These are phyloP conservation scores for Metarhizium humberi DNA, from an alignment of 2,329 filamentous ascomycete genomes.

Conservation along the genomic window DNA sequence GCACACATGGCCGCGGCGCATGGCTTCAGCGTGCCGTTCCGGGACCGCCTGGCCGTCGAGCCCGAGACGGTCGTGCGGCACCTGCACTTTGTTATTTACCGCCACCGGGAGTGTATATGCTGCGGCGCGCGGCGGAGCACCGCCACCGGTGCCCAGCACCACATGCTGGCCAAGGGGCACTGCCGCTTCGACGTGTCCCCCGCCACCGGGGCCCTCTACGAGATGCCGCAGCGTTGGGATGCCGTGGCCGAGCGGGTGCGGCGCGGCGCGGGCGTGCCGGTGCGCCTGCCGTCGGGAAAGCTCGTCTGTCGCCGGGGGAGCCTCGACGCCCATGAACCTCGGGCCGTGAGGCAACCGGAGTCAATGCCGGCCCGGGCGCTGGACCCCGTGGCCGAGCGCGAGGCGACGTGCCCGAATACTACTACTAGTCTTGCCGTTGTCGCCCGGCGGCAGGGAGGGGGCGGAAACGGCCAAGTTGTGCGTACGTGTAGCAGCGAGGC, in stretches of 20 bases:
- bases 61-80: conserved; percentile 36
- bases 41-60: conserved; percentile 31
- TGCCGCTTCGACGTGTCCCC: conserved; percentile 32
- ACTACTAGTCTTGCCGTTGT: conserved; percentile 1
- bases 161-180: conserved; percentile 41
- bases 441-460: neutral
- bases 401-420: neutral
- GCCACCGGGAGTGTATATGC: conserved; percentile 40
- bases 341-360: conserved; percentile 1
- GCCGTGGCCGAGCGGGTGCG: neutral
- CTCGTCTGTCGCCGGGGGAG: conserved; percentile 18
- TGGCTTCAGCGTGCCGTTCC: conserved; percentile 33
- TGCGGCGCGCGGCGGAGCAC: conserved; percentile 35
- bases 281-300: conserved; percentile 25
- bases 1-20: conserved; percentile 41
- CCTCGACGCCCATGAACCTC: conserved; percentile 5
- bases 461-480: conserved; percentile 5
- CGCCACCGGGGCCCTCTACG: conserved; percentile 33
- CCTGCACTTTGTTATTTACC: conserved; percentile 36
- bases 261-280: neutral
- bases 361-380: neutral
- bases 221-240: conserved; percentile 12
- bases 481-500: conserved; percentile 7
- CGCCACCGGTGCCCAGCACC: conserved; percentile 36
- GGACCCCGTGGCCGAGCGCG: neutral